Percentiles rank a stretch among this genome's conserved stretches.
phyloP scores from a whole-genome alignment of 805 yeast species.

The Sugiyamaella qingdaonensis region DNA sequence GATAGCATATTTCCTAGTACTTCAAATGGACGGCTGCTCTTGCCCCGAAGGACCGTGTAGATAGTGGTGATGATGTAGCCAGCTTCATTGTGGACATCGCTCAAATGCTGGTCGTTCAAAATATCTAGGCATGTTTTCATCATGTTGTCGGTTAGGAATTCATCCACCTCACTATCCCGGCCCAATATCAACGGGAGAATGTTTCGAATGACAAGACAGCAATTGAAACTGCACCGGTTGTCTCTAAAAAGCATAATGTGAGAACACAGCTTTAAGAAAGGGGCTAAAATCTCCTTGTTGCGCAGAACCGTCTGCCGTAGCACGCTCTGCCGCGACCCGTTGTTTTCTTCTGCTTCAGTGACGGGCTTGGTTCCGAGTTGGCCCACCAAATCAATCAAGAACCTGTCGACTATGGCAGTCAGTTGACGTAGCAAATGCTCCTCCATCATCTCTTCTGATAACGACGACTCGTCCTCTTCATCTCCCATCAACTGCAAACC shows the following conservation, averaged over 20 bases:
- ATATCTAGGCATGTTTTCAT: conserved; percentile 66
- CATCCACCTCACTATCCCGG: conserved; percentile 72
- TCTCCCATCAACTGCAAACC: conserved; percentile 47
- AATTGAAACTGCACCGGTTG: conserved; percentile 88
- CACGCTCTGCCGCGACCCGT: conserved; percentile 46
- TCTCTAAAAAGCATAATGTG: conserved; percentile 81
- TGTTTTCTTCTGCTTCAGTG: conserved; percentile 26
- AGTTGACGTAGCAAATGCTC: conserved; percentile 90
- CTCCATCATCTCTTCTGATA: conserved; percentile 98
- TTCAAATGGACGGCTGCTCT: conserved; percentile 64
- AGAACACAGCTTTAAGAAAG: conserved; percentile 67
- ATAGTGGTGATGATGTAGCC: conserved; percentile 81
- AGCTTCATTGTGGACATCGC: conserved; percentile 86
- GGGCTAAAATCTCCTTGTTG: conserved; percentile 65
- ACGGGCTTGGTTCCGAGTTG: conserved; percentile 50
- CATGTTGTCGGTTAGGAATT: conserved; percentile 57
- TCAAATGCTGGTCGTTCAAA: conserved; percentile 67
- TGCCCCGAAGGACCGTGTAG: conserved; percentile 66
- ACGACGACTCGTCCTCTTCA: conserved; percentile 67
- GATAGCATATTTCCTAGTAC: conserved; percentile 50
- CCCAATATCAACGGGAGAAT: conserved; percentile 65
- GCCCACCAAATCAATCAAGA: conserved; percentile 82
- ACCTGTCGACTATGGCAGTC: conserved; percentile 84
- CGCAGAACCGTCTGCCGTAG: conserved; percentile 63
- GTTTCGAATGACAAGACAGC: conserved; percentile 73